phyloP scores from a whole-genome alignment of 768 basidiomycete species.

The Leccinum rimulosum region DNA sequence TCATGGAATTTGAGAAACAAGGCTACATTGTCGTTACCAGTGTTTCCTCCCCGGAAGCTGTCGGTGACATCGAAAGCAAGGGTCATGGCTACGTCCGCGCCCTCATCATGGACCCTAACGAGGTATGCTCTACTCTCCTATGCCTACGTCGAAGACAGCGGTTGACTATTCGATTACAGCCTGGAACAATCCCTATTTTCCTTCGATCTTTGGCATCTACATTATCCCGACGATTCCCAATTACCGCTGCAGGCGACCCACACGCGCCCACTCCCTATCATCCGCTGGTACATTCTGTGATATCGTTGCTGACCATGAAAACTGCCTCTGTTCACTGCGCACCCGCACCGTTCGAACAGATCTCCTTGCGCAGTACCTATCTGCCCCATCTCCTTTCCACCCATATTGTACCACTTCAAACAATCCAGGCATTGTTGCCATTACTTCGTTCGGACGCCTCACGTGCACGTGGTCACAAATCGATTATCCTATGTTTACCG shows the following conservation, averaged over 20 bases:
- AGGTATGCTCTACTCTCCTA: constrained; percentile 44
- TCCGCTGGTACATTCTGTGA: constrained; percentile 73
- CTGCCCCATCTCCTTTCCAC: constrained; percentile 70
- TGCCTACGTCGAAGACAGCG: neutral
- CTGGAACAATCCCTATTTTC: constrained; percentile 69
- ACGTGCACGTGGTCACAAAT: constrained; percentile 39
- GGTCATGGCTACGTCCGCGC: constrained; percentile 78
- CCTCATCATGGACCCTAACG: constrained; percentile 74
- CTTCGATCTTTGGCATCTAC: constrained; percentile 79
- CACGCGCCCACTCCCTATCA: constrained; percentile 62
- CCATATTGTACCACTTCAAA: constrained; percentile 73
- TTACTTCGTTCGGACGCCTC: constrained; percentile 68
- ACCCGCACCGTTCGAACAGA: constrained; percentile 66
- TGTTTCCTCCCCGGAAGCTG: constrained; percentile 67
- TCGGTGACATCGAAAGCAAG: constrained; percentile 57
- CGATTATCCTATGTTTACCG: constrained; percentile 73
- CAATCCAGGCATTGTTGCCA: constrained; percentile 74
- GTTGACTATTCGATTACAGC: constrained; percentile 41
- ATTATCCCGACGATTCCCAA: constrained; percentile 79
- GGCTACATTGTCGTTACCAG: constrained; percentile 85
- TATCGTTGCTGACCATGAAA: constrained; percentile 69
- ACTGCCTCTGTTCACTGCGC: constrained; percentile 33
- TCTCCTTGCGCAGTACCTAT: constrained; percentile 61
- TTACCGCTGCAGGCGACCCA: constrained; percentile 77
- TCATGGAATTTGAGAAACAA: constrained; percentile 68